Evolutionary conservation across 805 yeast genomes (phyloP), one percentile per base, ranked within the genome.

Genomic region (Wickerhamomyces bisporus): DNA sequence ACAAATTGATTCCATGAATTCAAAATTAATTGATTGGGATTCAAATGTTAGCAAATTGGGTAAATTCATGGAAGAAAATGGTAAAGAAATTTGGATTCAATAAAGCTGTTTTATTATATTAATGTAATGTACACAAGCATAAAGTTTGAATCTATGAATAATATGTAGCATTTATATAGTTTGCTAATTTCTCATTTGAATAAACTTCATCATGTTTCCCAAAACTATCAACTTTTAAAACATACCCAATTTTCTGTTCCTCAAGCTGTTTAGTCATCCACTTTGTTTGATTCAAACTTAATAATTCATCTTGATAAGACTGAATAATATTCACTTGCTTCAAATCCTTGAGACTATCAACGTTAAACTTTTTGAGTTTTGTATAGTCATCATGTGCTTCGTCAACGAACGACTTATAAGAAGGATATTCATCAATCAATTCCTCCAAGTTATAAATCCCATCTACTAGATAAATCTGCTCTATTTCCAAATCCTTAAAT

Each of bases 1-100:
- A 31, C 98, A 93, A 68, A 83, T 91, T 41, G 74, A 70, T 40
- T 71, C 71, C 31, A 86, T 93, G 84, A 78, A 79, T 47, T 70
- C 71, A 36, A 83, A 85, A 52, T 73, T 93, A 55, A 69, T 70
- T 20, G 71, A 69, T 36, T 93, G 99, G 99, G 81, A 84, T 50
- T 59, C 61, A 38, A 80, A 80, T 50, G 97, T 91, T 19, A 70
- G 71, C 27, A 68, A 69, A 25, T 70, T 93, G 49, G 83, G 77
- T 35, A 58, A 62, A 23, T 77, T 77, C 65, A 76, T 84, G 68
- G 75, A 72, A 39, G 61, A 58, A 12, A 68, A 75, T 27, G 91
- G 89, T 38, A 67, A 70, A 48, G 80, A 76, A 35, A 67, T 83
- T 32, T 80, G 86, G 86, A 77, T 77, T 16, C 68, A 53, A 47